Conservation (phyloP, 2,329 filamentous ascomycete genomes). For the Aspergillus ruber region DNA sequence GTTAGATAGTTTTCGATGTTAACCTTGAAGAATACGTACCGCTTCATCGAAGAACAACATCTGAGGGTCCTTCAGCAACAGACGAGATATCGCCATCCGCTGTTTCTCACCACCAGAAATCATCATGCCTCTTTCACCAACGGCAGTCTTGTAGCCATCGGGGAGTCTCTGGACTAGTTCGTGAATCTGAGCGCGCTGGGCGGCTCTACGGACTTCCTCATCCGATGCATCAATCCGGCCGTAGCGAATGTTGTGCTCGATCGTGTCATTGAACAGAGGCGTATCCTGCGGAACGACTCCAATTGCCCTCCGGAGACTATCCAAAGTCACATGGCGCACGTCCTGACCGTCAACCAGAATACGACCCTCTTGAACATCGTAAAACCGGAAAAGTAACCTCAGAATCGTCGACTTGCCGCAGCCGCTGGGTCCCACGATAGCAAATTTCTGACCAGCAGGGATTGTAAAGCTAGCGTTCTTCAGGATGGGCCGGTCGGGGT, state of each 20-base stretch:
- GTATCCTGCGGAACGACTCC: constrained; percentile 97
- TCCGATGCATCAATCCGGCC: constrained; percentile 70
- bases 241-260: constrained; percentile 93
- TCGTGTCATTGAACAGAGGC: constrained; percentile 92
- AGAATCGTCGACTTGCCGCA: constrained; percentile 95
- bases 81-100: constrained; percentile 71
- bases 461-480: constrained; percentile 81
- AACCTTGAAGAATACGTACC: constrained; percentile 34
- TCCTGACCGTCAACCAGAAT: constrained; percentile 93
- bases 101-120: constrained; percentile 95
- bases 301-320: constrained; percentile 76
- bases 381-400: constrained; percentile 85
- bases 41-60: constrained; percentile 93
- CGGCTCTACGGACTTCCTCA: constrained; percentile 69
- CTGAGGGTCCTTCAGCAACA: constrained; percentile 84
- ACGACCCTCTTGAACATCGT: constrained; percentile 76
- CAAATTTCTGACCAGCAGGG: constrained; percentile 91
- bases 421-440: constrained; percentile 88
- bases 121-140: constrained; percentile 93
- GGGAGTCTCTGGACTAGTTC: constrained; percentile 73
- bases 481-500: constrained; percentile 77
- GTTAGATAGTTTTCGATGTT: not conserved
- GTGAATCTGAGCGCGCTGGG: constrained; percentile 76
- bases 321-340: constrained; percentile 72
- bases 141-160: constrained; percentile 83